A percentile compares a stretch with the other conserved stretches of the same genome.
Conservation (phyloP, 805 yeast species). For the Zygotorulaspora danielsina region DNA sequence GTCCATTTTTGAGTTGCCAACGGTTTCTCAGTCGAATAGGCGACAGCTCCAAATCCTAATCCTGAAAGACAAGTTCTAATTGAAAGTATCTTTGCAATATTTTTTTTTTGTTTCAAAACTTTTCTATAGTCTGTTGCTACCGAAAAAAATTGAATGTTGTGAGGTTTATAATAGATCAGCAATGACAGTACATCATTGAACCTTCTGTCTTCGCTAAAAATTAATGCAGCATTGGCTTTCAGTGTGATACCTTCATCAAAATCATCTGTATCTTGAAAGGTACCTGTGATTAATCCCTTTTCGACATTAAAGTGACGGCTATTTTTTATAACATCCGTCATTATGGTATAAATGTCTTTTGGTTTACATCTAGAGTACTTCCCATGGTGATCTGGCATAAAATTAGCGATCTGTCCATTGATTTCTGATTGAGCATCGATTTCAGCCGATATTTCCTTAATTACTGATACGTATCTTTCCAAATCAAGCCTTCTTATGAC, state of each 20-base stretch:
- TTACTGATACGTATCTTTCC: slow-evolving; percentile 23
- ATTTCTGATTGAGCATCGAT: neutral
- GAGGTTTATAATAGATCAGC: slow-evolving; percentile 40
- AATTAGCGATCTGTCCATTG: neutral
- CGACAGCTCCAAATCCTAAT: slow-evolving; percentile 31
- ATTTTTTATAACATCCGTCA: slow-evolving; percentile 43
- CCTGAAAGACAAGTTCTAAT: slow-evolving; percentile 61
- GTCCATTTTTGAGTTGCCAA: slow-evolving; percentile 80
- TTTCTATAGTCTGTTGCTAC: slow-evolving; percentile 53
- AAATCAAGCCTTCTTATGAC: slow-evolving; percentile 69
- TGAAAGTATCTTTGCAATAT: slow-evolving; percentile 57
- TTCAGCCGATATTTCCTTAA: slow-evolving; percentile 6
- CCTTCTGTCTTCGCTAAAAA: slow-evolving; percentile 75
- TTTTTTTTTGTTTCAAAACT: slow-evolving; percentile 48
- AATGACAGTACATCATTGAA: slow-evolving; percentile 71
- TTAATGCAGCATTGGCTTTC: slow-evolving; percentile 40
- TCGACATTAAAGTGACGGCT: slow-evolving; percentile 42
- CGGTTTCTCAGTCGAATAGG: slow-evolving; percentile 49
- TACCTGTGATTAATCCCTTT: slow-evolving; percentile 8
- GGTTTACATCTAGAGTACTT: slow-evolving; percentile 8
- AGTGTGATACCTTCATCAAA: slow-evolving; percentile 20
- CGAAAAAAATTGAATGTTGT: slow-evolving; percentile 27
- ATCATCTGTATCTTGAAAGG: slow-evolving; percentile 12
- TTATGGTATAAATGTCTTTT: slow-evolving; percentile 14
- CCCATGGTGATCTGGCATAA: neutral